Base-by-base conservation (phyloP, 805 yeast species). In the Metschnikowia kofuensis region DNA sequence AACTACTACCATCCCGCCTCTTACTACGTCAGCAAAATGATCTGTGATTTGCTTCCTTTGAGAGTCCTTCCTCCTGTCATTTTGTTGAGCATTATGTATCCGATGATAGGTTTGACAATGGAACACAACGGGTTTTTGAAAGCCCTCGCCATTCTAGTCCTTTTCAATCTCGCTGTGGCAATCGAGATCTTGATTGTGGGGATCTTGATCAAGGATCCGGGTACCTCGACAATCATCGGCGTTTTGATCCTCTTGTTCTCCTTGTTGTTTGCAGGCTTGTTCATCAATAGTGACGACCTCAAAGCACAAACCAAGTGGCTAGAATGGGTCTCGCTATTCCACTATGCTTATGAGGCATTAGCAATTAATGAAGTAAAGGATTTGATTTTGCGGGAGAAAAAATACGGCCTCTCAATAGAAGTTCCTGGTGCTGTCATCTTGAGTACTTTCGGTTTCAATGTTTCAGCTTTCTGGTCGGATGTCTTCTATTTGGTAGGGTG, bases 381-480 rank as follows among this genome's bases (percentile, higher is more conserved):
- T 34, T 76, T 94, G 63, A 83, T 89, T 12, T 75, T 94, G 58
- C 82, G 81, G 54, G 99, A 94, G 64, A 84, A 82, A 63, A 94
- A 94, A 68, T 92, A 85, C 61, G 99, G 99, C 0, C 76, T 94
- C 38, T 87, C 91, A 40, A 92, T 94, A 58, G 96, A 90, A 66
- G 95, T 94, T 13, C 99, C 99, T 0, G 99, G 99, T 10, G 98
- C 99, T 2, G 95, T 96, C 1, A 94, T 94, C 48, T 76, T 94
- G 57, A 87, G 96, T 57, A 89, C 98, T 0, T 94, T 94, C 72
- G 99, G 99, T 0, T 94, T 94, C 66, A 80, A 88, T 55, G 92
- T 89, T 12, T 81, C 83, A 26, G 94, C 91, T 2, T 78, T 87
- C 46, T 67, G 80, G 66, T 72, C 74, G 34, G 98, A 94, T 64